These are phyloP conservation scores for Fusarium sp. DNA, from an alignment of 2,329 filamentous ascomycete genomes.

Conservation along the genomic window DNA sequence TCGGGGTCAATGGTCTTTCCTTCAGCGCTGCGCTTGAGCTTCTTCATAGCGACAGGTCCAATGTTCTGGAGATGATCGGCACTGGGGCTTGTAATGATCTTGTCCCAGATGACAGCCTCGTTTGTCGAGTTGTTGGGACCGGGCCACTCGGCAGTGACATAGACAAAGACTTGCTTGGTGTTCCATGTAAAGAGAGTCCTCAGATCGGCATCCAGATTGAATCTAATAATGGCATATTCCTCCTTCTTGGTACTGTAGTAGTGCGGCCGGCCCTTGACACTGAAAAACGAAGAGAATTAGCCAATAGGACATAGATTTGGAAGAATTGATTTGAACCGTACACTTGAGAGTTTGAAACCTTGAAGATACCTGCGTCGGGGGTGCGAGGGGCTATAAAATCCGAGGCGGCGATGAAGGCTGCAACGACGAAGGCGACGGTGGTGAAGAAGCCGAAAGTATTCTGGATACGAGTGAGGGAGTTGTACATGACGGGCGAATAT, in stretches of 20 bases:
- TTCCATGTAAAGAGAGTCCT: constrained; percentile 98
- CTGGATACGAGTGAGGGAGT: constrained; percentile 84
- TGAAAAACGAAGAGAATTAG: constrained; percentile 51
- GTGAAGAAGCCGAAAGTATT: constrained; percentile 99
- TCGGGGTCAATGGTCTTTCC: constrained; percentile 71
- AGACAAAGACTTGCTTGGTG: constrained; percentile 98
- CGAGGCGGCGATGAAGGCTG: constrained; percentile 81
- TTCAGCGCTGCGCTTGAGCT: constrained; percentile 68
- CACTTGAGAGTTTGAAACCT: constrained; percentile 86
- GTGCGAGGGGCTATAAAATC: constrained; percentile 77
- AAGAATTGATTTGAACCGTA: constrained; percentile 57
- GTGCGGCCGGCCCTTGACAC: constrained; percentile 90
- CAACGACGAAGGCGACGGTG: constrained; percentile 87
- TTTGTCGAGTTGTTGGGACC: constrained; percentile 60
- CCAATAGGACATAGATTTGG: not conserved
- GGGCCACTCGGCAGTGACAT: constrained; percentile 84
- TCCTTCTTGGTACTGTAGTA: constrained; percentile 94
- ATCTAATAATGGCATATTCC: constrained; percentile 94
- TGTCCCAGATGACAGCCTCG: constrained; percentile 94
- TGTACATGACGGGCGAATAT: constrained; percentile 77
- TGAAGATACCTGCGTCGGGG: constrained; percentile 70
- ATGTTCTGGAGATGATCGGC: constrained; percentile 72
- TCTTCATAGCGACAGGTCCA: constrained; percentile 70
- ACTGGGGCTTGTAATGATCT: constrained; percentile 83
- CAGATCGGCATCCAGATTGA: constrained; percentile 92